Conservation (phyloP, 179 eudicot species). For the Pouteria campechiana region DNA sequence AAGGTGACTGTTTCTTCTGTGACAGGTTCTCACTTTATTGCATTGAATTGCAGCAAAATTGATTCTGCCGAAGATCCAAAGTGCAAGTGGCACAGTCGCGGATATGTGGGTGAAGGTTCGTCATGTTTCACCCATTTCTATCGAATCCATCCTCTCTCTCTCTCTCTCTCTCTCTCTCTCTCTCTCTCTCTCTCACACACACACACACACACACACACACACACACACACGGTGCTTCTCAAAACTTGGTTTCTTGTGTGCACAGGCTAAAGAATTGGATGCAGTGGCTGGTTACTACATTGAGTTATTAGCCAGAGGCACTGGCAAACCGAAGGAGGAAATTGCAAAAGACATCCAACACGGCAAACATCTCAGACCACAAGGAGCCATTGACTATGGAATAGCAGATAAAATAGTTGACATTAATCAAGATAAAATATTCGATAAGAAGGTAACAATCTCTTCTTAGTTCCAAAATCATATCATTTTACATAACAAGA, state of each 20-base stretch:
- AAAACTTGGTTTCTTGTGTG: conserved; percentile 1
- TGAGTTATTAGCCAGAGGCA: conserved; percentile 71
- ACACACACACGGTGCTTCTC: background rate
- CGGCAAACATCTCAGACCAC: conserved; percentile 53
- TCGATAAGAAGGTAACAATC: conserved; percentile 50
- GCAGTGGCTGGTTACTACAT: conserved; percentile 59
- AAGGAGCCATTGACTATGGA: conserved; percentile 79
- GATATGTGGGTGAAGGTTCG: conserved; percentile 91
- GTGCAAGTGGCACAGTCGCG: conserved; percentile 60
- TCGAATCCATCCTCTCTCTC: conserved; percentile 3
- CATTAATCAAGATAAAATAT: conserved; percentile 42
- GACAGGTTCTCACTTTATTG: background rate
- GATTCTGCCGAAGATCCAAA: conserved; percentile 58
- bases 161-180: conserved; percentile 1
- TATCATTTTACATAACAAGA: background rate
- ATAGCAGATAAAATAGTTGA: conserved; percentile 66
- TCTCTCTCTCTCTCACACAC: background rate
- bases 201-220: background rate
- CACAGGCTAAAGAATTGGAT: conserved; percentile 81
- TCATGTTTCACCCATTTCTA: conserved; percentile 8
- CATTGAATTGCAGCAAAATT: conserved; percentile 55
- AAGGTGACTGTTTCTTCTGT: background rate
- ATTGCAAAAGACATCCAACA: conserved; percentile 53
- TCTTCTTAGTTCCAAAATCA: background rate
- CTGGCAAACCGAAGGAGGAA: conserved; percentile 79